Conservation (phyloP, 2,329 filamentous ascomycete species). For the Colletotrichum zoysiae region DNA sequence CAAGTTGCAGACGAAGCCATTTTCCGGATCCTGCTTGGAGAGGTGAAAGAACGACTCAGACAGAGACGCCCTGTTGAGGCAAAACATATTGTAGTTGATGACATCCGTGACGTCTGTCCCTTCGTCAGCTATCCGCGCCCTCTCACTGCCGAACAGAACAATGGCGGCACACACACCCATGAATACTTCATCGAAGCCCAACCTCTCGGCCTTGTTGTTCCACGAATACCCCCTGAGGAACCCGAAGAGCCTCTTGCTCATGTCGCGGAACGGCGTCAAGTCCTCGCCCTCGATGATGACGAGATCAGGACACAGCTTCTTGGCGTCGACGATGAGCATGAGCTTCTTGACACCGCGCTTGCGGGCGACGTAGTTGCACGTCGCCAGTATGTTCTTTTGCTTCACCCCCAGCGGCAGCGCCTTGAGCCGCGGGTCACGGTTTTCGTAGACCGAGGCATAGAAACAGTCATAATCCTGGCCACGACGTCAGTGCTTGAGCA, state of each 20-base stretch:
- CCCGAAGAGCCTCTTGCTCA: constrained; percentile 82
- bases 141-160: too few species aligned
- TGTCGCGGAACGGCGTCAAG: constrained; percentile 85
- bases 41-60: constrained; percentile 83
- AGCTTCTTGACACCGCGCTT: constrained; percentile 81
- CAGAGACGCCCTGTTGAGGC: constrained; percentile 77
- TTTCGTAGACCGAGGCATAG: constrained; percentile 92
- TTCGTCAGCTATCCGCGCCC: constrained; percentile 54
- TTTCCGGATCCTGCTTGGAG: constrained; percentile 77
- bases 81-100: constrained; percentile 81
- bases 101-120: constrained; percentile 87
- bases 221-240: constrained; percentile 82
- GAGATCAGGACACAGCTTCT: constrained; percentile 82
- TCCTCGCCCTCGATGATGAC: constrained; percentile 91
- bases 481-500: constrained; percentile 13
- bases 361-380: constrained; percentile 94
- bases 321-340: constrained; percentile 86
- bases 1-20: constrained; percentile 86
- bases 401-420: constrained; percentile 83
- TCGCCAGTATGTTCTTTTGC: constrained; percentile 93
- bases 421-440: constrained; percentile 80
- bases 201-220: constrained; percentile 81
- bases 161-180: constrained; percentile 53
- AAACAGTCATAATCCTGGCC: constrained; percentile 87
- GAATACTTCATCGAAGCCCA: constrained; percentile 91